These are phyloP conservation scores for Lipomyces oligophaga DNA, from an alignment of 805 yeast species.

Conservation along the genomic window DNA sequence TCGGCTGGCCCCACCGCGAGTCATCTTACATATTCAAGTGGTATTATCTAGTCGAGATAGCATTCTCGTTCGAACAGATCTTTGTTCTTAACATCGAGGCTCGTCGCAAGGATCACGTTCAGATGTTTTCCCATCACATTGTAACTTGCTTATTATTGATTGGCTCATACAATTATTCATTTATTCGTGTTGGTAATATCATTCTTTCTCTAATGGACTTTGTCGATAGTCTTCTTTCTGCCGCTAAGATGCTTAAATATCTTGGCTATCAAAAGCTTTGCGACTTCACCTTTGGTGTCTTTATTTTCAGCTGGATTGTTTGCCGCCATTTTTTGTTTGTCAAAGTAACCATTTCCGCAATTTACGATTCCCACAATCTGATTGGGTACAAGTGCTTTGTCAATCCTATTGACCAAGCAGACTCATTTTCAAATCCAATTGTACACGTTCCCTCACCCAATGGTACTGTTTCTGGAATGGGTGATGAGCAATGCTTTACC, in stretches of 20 bases:
- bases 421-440: conserved; percentile 11
- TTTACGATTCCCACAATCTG: conserved; percentile 44
- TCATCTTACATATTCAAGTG: conserved; percentile 53
- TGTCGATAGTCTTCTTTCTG: conserved; percentile 66
- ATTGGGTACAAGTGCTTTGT: conserved; percentile 36
- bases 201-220: conserved; percentile 78
- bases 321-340: conserved; percentile 72
- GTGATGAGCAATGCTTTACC: conserved; percentile 38
- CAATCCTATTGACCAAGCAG: conserved; percentile 17
- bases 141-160: conserved; percentile 64
- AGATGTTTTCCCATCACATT: conserved; percentile 87
- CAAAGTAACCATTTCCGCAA: conserved; percentile 59
- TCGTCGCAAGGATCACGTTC: conserved; percentile 73
- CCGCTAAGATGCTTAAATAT: conserved; percentile 76
- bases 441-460: conserved; percentile 2
- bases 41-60: conserved; percentile 70
- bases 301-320: conserved; percentile 64
- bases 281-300: conserved; percentile 64
- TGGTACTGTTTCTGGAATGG: conserved; percentile 6
- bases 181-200: conserved; percentile 72
- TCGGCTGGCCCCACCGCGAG: conserved; percentile 70
- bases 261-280: conserved; percentile 57
- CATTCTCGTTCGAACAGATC: conserved; percentile 77
- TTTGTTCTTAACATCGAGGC: conserved; percentile 73
- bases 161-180: conserved; percentile 72